Evolutionary conservation across 2,329 filamentous ascomycete species (phyloP), one percentile per base, ranked within the genome.

Genomic region (Microdochium paspali): DNA sequence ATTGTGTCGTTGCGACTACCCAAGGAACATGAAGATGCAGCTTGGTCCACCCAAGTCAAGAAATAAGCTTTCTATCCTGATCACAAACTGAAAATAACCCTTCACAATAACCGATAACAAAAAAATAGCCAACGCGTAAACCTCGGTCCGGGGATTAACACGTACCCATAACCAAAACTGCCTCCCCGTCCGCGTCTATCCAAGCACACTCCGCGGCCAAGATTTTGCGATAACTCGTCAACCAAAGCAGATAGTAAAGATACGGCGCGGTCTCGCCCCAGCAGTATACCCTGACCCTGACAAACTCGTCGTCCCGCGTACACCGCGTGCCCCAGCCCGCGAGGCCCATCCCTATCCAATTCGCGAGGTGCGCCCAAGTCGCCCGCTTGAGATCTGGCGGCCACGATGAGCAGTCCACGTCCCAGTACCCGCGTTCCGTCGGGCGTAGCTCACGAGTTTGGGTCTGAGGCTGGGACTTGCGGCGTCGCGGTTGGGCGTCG

Each of bases 371-470:
- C 1, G 66, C 62, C 85, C 86, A 90, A 7, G 81, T 73, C 2
- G 72, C 66, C 15, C 68, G 61, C 45, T 77, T 75, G 3, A 73
- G 57, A 0, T 65, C 61, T 0, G 59, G 46, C 0, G 66, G 59
- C 84, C 84, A 89, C 1, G 54, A 45, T 1, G 64, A 58, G 53
- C 76, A 81, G 52, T 81, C 69, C 4, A 95, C 57, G 2, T 71
- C 62, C 90, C 90, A 96, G 63, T 86, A 82, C 1, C 90, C 90
- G 15, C 90, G 75, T 61, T 95, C 89, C 31, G 84, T 76, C 0
- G 66, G 64, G 2, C 72, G 65, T 1, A 85, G 65, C 0, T n/a
- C n/a, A n/a, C n/a, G n/a, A n/a, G n/a, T n/a, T n/a, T n/a, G n/a
- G n/a, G 63, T 58, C 3, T 57, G 53, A 0, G 83, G 81, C 4